phyloP scores from a whole-genome alignment of 169 alveolate genomes.

The Cryptosporidium felis region DNA sequence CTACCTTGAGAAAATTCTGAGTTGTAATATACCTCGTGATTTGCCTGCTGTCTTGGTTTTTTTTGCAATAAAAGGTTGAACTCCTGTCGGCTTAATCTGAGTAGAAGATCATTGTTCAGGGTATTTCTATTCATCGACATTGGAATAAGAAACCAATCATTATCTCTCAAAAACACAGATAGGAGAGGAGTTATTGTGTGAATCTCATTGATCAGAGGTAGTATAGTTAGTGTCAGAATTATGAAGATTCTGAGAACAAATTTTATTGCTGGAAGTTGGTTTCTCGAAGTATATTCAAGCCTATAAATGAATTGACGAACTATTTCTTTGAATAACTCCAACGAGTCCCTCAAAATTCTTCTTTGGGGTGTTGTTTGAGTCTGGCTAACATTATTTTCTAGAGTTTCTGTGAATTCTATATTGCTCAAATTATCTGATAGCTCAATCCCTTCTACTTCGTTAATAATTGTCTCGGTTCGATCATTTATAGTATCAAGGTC shows the following conservation, averaged over 20 bases:
- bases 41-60: background rate
- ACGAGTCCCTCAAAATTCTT: too few species aligned
- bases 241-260: slow-evolving; percentile 33
- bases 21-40: background rate
- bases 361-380: too few species aligned
- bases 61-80: background rate
- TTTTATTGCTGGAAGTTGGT: slow-evolving; percentile 32
- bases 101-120: slow-evolving; percentile 22
- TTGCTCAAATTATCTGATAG: too few species aligned
- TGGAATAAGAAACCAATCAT: slow-evolving; percentile 42
- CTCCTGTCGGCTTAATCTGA: slow-evolving; percentile 36
- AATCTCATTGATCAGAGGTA: slow-evolving; percentile 45
- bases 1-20: background rate
- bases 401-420: too few species aligned
- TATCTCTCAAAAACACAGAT: slow-evolving; percentile 33
- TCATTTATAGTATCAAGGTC: too few species aligned
- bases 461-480: too few species aligned
- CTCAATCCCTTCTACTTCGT: too few species aligned
- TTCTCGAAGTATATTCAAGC: slow-evolving; percentile 20
- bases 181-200: slow-evolving; percentile 37
- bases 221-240: slow-evolving; percentile 5
- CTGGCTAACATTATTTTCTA: too few species aligned
- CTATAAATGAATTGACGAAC: too few species aligned
- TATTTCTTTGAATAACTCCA: too few species aligned
- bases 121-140: slow-evolving; percentile 11